Percentiles rank a stretch among this genome's conserved stretches.
These are phyloP conservation scores for Rubroshorea leprosula DNA, from an alignment of 345 rosid genomes.

Conservation along the genomic window DNA sequence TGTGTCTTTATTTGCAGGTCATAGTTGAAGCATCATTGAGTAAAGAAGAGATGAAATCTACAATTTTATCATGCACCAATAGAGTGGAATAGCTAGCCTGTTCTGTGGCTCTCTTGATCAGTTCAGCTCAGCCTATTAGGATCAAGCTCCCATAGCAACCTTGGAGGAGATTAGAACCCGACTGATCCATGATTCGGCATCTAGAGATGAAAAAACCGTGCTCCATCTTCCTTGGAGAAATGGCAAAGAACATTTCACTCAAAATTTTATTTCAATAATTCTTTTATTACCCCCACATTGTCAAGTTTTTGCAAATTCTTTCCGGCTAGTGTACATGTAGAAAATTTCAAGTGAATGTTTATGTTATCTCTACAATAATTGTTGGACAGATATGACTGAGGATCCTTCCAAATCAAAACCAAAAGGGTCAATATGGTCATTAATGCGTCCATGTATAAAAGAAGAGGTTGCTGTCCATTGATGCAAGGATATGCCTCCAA, in stretches of 20 bases:
- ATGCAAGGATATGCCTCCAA: no score
- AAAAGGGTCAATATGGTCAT: not conserved
- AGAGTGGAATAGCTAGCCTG: constrained; percentile 42
- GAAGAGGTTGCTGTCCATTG: no score
- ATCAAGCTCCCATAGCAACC: not conserved
- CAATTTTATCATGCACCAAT: constrained; percentile 68
- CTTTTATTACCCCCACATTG: no score
- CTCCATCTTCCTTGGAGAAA: no score
- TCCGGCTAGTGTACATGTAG: not conserved
- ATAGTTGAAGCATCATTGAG: constrained; percentile 67
- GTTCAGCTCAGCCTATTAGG: not conserved
- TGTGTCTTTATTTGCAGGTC: constrained; percentile 38
- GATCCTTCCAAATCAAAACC: not conserved
- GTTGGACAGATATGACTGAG: not conserved
- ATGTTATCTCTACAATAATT: no score
- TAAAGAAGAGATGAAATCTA: constrained; percentile 79
- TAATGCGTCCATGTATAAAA: no score
- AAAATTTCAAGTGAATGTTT: no score
- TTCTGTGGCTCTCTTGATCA: no score
- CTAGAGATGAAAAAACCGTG: not conserved
- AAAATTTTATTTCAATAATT: no score
- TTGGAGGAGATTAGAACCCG: not conserved
- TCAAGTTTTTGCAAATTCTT: not conserved
- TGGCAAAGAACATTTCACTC: no score
- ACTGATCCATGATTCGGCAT: not conserved